Evolutionary conservation across 352 stramenopile genomes (phyloP).

Genomic region (Phytopythium montanum): DNA sequence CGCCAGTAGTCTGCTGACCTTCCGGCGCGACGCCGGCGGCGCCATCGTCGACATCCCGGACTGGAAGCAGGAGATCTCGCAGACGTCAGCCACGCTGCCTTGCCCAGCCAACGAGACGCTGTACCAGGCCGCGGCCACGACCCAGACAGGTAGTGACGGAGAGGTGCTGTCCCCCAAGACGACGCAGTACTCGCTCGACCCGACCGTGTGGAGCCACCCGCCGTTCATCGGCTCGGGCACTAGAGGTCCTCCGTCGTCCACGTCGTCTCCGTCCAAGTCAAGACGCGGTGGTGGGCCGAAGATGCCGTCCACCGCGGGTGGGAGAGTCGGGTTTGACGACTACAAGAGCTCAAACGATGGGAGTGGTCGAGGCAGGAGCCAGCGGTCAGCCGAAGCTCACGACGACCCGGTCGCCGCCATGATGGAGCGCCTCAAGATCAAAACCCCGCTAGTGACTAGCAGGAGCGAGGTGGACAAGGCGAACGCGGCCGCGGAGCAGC

Average conservation of each 20-base stretch:
- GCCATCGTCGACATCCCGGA: slow-evolving; percentile 48
- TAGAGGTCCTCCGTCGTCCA: slow-evolving; percentile 15
- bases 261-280: slow-evolving; percentile 10
- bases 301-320: neutral
- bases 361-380: neutral
- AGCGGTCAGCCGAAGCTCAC: slow-evolving; percentile 9
- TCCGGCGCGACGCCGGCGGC: slow-evolving; percentile 44
- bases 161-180: slow-evolving; percentile 18
- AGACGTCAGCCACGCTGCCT: slow-evolving; percentile 52
- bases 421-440: slow-evolving; percentile 35
- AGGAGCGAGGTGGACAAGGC: neutral
- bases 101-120: slow-evolving; percentile 2
- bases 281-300: neutral
- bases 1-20: slow-evolving; percentile 35
- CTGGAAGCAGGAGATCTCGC: slow-evolving; percentile 48
- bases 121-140: neutral
- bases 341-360: neutral
- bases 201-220: slow-evolving; percentile 60
- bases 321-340: neutral
- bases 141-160: slow-evolving; percentile 1
- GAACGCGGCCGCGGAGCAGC: neutral
- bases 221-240: slow-evolving; percentile 47
- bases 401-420: slow-evolving; percentile 31
- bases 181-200: slow-evolving; percentile 49
- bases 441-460: slow-evolving; percentile 19